Conservation (phyloP, 805 yeast species). For the Zygoascus biomembranicola region DNA sequence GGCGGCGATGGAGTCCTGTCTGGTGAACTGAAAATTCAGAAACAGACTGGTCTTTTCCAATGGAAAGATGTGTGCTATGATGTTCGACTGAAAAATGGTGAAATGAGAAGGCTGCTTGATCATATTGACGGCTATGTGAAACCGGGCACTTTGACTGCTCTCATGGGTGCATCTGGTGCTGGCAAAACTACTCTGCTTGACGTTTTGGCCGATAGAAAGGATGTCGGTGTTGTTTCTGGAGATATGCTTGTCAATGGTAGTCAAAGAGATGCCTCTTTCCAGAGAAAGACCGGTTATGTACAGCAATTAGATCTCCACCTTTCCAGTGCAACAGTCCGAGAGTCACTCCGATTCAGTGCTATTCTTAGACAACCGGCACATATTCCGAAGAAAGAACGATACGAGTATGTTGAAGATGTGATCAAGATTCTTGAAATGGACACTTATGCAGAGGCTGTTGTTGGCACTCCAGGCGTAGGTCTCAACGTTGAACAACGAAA, state of each 20-base stretch:
- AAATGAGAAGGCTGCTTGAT: slow-evolving; percentile 33
- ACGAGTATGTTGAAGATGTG: slow-evolving; percentile 60
- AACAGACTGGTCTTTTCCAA: slow-evolving; percentile 42
- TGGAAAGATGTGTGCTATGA: slow-evolving; percentile 67
- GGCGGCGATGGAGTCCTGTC: background rate
- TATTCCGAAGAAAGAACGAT: slow-evolving; percentile 50
- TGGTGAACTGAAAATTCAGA: background rate
- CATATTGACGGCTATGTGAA: slow-evolving; percentile 64
- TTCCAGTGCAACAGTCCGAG: slow-evolving; percentile 62
- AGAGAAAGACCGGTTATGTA: slow-evolving; percentile 66
- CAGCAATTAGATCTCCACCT: slow-evolving; percentile 77
- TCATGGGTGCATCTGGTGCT: slow-evolving; percentile 85
- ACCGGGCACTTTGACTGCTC: slow-evolving; percentile 74
- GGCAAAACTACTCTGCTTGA: slow-evolving; percentile 75
- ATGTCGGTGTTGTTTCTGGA: slow-evolving; percentile 57
- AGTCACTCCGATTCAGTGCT: slow-evolving; percentile 65
- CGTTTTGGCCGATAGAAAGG: slow-evolving; percentile 62
- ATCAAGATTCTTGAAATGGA: slow-evolving; percentile 61
- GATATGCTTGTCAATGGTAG: slow-evolving; percentile 66
- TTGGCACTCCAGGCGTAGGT: slow-evolving; percentile 70
- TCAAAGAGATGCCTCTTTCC: slow-evolving; percentile 56
- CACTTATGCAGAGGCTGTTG: slow-evolving; percentile 67
- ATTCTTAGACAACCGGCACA: slow-evolving; percentile 58
- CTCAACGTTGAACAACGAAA: slow-evolving; percentile 61
- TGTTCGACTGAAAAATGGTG: slow-evolving; percentile 37